Conservation (phyloP, 2,329 filamentous ascomycete species). For the Alternaria triticimaculans region DNA sequence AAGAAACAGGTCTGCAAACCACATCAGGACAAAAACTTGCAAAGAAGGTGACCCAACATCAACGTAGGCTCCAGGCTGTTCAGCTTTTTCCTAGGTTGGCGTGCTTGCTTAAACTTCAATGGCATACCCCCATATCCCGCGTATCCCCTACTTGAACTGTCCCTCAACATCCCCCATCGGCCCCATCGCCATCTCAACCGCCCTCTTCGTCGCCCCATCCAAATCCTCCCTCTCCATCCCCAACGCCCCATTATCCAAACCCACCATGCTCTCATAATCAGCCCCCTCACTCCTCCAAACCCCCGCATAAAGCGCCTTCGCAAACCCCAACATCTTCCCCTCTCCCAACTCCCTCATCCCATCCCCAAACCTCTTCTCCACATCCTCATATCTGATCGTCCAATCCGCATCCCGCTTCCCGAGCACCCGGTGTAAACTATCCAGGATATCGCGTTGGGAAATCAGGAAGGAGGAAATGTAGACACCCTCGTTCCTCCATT, state of each 20-base stretch:
- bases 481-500: neutral
- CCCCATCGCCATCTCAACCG: constrained; percentile 12
- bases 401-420: constrained; percentile 66
- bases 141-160: neutral
- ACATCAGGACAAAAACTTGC: neutral
- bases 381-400: constrained; percentile 60
- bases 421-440: constrained; percentile 65
- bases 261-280: constrained; percentile 40
- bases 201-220: constrained; percentile 60
- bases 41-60: too few relatives aligned
- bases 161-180: neutral
- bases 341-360: constrained; percentile 48
- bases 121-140: neutral
- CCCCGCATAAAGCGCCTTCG: constrained; percentile 55
- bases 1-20: neutral
- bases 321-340: constrained; percentile 46
- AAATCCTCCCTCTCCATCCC: constrained; percentile 65
- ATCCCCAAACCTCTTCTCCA: constrained; percentile 57
- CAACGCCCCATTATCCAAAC: constrained; percentile 61
- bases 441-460: constrained; percentile 69
- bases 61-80: neutral
- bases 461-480: constrained; percentile 45
- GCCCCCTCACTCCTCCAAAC: constrained; percentile 18
- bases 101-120: neutral
- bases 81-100: too few relatives aligned